phyloP scores from a whole-genome alignment of 768 basidiomycete species.

The Tylopilus vinaceipallidus region DNA sequence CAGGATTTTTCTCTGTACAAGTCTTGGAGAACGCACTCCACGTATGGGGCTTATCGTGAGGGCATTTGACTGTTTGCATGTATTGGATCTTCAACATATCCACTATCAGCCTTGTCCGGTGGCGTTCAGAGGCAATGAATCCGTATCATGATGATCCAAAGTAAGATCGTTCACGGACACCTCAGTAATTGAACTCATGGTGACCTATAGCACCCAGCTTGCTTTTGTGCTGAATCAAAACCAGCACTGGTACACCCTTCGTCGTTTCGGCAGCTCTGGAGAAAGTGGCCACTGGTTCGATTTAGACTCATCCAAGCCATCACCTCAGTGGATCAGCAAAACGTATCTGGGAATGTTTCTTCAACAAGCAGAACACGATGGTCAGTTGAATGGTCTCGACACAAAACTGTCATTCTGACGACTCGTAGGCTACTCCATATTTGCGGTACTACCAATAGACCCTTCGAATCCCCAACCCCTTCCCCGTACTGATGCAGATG shows the following conservation, averaged over 20 bases:
- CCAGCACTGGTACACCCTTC: slow-evolving; percentile 88
- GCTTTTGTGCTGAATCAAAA: slow-evolving; percentile 86
- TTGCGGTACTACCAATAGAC: slow-evolving; percentile 69
- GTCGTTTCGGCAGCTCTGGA: slow-evolving; percentile 65
- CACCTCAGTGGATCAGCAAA: slow-evolving; percentile 81
- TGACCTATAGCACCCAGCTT: slow-evolving; percentile 59
- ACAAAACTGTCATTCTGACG: slow-evolving; percentile 5
- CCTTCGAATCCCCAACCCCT: slow-evolving; percentile 49
- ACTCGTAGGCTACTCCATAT: slow-evolving; percentile 73
- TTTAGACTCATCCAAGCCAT: slow-evolving; percentile 68
- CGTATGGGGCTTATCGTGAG: slow-evolving; percentile 80
- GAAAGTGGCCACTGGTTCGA: slow-evolving; percentile 80
- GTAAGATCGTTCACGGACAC: slow-evolving; percentile 41
- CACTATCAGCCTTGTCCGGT: slow-evolving; percentile 67
- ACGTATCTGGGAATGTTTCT: slow-evolving; percentile 84
- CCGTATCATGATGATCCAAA: slow-evolving; percentile 74
- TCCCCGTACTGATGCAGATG: slow-evolving; percentile 68
- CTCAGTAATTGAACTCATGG: slow-evolving; percentile 7
- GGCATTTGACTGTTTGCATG: slow-evolving; percentile 3
- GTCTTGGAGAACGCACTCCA: slow-evolving; percentile 82
- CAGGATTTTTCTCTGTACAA: slow-evolving; percentile 91
- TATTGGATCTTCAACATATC: slow-evolving; percentile 3
- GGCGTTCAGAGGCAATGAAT: slow-evolving; percentile 82
- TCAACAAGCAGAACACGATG: slow-evolving; percentile 84
- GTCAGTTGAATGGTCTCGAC: slow-evolving; percentile 37